Evolutionary conservation across 306 rosid species (phyloP).

Genomic region (Prunus armeniaca): DNA sequence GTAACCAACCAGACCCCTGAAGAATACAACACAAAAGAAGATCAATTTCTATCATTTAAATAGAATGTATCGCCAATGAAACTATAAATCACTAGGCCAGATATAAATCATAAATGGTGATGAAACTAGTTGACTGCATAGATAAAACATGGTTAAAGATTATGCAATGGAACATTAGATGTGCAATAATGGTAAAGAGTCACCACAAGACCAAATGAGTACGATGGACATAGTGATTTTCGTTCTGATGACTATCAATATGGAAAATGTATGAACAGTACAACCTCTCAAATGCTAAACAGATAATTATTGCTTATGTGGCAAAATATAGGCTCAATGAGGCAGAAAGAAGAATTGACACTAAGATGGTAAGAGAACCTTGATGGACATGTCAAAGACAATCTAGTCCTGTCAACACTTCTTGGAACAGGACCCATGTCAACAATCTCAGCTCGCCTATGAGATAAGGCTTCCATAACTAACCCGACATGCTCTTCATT

Average conservation of each 20-base stretch:
- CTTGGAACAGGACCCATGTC: constrained; percentile 99
- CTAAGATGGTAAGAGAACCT: constrained; percentile 39
- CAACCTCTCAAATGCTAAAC: neutral
- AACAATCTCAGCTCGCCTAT: constrained; percentile 80
- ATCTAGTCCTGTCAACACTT: constrained; percentile 72
- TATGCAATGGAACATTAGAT: neutral
- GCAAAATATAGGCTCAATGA: neutral
- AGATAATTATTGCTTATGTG: neutral
- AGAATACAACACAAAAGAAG: constrained; percentile 17
- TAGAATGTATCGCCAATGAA: neutral
- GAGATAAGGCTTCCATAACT: constrained; percentile 96
- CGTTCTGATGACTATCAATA: neutral
- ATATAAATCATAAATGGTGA: neutral
- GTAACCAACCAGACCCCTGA: constrained; percentile 69
- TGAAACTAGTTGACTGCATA: neutral
- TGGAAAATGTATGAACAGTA: neutral
- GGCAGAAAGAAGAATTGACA: constrained; percentile 5
- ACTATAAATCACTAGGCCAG: neutral
- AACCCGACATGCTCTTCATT: constrained; percentile 95
- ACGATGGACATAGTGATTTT: neutral
- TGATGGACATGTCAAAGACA: constrained; percentile 88
- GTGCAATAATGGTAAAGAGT: neutral
- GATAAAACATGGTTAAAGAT: neutral
- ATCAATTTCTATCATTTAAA: neutral
- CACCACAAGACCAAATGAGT: neutral